Conservation (phyloP, 768 basidiomycete species). For the Polyporus arcularius region DNA sequence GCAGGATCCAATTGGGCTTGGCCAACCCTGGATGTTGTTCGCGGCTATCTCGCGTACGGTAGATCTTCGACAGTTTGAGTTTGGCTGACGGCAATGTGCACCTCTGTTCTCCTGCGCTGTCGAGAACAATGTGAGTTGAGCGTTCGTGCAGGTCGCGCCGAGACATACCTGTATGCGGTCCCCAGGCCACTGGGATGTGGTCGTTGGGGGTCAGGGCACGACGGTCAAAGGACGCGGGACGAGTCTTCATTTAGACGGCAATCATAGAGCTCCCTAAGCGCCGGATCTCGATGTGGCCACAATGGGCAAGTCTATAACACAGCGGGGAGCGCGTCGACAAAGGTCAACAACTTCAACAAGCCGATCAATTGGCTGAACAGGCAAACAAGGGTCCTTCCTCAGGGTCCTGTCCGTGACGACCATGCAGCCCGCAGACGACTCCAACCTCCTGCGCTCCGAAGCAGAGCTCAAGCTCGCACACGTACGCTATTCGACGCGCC, state of each 20-base stretch:
- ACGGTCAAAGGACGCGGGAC: neutral
- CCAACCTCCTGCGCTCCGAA: conserved; percentile 71
- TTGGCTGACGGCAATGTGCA: conserved; percentile 3
- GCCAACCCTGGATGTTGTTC: neutral
- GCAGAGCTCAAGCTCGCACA: conserved; percentile 65
- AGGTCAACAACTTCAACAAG: neutral
- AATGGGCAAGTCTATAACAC: no score
- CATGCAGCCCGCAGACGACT: conserved; percentile 29
- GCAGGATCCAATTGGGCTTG: neutral
- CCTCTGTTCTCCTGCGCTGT: neutral
- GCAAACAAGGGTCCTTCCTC: neutral
- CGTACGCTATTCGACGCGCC: conserved; percentile 38
- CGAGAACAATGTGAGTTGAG: neutral
- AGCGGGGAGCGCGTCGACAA: neutral
- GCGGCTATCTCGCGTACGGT: conserved; percentile 12
- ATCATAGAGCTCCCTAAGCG: no score
- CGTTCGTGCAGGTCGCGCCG: neutral
- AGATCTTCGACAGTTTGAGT: conserved; percentile 9
- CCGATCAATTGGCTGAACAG: neutral
- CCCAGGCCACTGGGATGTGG: no score
- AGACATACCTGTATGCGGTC: neutral
- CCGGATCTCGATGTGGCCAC: neutral
- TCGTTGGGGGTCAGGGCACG: no score
- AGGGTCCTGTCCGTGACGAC: neutral
- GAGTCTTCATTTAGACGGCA: no score